Conservation (phyloP, 2,329 filamentous ascomycete genomes). For the Colletotrichum trifolii region DNA sequence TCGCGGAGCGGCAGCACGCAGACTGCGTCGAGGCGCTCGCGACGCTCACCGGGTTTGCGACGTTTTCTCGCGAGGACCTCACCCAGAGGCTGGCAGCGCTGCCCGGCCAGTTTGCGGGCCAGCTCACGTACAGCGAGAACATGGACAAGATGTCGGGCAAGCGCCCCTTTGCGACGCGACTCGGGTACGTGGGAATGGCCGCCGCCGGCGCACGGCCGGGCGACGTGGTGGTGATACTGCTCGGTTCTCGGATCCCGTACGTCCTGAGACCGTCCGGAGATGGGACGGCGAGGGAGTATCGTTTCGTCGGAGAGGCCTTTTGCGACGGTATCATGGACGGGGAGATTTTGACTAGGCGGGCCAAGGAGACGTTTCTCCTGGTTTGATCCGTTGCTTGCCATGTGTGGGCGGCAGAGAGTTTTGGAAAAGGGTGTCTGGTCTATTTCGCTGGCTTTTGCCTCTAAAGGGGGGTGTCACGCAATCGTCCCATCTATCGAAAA, state of each 20-base stretch:
- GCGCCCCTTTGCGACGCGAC: conserved; percentile 27
- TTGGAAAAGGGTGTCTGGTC: not conserved
- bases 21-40: conserved; percentile 11
- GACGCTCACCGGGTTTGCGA: not conserved
- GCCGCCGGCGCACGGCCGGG: conserved; percentile 19
- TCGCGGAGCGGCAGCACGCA: not conserved
- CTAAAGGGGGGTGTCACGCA: not conserved
- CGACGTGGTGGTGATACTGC: conserved; percentile 31
- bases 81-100: conserved; percentile 4
- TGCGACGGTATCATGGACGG: conserved; percentile 35
- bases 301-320: conserved; percentile 31
- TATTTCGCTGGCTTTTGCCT: not conserved
- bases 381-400: not conserved
- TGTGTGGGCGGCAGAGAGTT: not conserved
- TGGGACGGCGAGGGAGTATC: conserved; percentile 14
- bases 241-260: conserved; percentile 33
- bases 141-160: conserved; percentile 24
- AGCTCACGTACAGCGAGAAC: conserved; percentile 19
- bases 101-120: not conserved
- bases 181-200: conserved; percentile 33
- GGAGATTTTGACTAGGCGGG: conserved; percentile 30
- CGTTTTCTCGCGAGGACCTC: not conserved
- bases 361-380: not conserved
- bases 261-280: conserved; percentile 35
- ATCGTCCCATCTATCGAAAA: too few species aligned